Percentiles rank a stretch among this genome's conserved stretches.
Conservation (phyloP, 352 stramenopile genomes). For the Pythium dissotocum region DNA sequence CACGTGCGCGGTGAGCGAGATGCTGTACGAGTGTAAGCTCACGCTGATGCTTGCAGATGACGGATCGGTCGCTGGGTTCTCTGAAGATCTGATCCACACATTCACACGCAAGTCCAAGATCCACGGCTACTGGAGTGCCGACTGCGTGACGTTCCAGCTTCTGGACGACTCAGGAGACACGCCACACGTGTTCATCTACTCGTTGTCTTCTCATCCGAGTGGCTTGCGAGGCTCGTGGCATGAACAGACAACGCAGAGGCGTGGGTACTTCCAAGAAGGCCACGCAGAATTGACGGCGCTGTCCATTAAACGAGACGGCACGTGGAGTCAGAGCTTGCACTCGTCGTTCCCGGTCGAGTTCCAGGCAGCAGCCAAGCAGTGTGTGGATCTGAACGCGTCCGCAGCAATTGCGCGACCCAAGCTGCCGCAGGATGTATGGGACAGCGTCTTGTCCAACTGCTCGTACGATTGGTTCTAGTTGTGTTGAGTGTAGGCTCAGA, state of each 20-base stretch:
- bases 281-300: constrained; percentile 10
- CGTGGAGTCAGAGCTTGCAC: constrained; percentile 8
- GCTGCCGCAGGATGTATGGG: constrained; percentile 16
- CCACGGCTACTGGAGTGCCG: constrained; percentile 39
- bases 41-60: constrained; percentile 37
- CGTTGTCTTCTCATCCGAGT: constrained; percentile 15
- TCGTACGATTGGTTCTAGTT: constrained; percentile 23
- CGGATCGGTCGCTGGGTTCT: constrained; percentile 38
- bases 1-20: constrained; percentile 63
- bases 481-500: background rate
- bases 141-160: constrained; percentile 19
- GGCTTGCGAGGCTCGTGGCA: constrained; percentile 20
- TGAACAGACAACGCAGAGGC: constrained; percentile 12
- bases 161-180: constrained; percentile 11
- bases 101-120: constrained; percentile 51
- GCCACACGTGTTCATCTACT: constrained; percentile 17
- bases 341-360: constrained; percentile 16
- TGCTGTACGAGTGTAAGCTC: constrained; percentile 67
- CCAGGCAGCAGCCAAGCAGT: constrained; percentile 10
- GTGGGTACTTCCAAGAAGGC: constrained; percentile 24
- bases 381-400: background rate
- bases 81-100: constrained; percentile 43
- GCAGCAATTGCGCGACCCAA: background rate
- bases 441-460: constrained; percentile 14
- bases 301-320: background rate